These are phyloP conservation scores for Epicoccum nigrum DNA, from an alignment of 2,329 filamentous ascomycete genomes.

Conservation along the genomic window DNA sequence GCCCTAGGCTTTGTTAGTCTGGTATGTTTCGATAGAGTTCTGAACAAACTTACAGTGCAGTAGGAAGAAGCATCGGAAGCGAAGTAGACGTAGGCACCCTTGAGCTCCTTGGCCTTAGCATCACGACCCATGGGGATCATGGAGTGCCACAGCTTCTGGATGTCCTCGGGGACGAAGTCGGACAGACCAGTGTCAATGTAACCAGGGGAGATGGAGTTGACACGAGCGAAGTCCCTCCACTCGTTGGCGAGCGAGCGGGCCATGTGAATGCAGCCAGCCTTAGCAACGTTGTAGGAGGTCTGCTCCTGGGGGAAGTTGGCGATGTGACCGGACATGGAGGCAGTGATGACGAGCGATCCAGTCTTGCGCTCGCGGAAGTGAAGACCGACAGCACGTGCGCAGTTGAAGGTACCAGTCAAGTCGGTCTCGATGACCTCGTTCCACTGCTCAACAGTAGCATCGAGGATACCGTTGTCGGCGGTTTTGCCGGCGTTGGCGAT, in stretches of 20 bases:
- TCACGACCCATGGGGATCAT: slow-evolving; percentile 83
- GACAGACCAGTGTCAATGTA: slow-evolving; percentile 72
- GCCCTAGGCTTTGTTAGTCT: slow-evolving; percentile 47
- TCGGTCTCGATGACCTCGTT: slow-evolving; percentile 84
- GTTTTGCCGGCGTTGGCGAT: slow-evolving; percentile 75
- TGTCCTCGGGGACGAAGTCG: slow-evolving; percentile 70
- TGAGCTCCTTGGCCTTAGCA: slow-evolving; percentile 75
- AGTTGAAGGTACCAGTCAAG: slow-evolving; percentile 85
- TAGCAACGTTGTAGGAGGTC: slow-evolving; percentile 56
- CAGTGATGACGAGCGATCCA: slow-evolving; percentile 70
- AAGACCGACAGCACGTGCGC: slow-evolving; percentile 83
- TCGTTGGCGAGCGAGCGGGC: slow-evolving; percentile 70
- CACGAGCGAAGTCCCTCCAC: slow-evolving; percentile 72
- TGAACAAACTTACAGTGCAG: slow-evolving; percentile 64
- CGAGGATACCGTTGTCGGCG: slow-evolving; percentile 70
- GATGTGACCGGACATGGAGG: slow-evolving; percentile 79
- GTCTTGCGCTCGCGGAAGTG: slow-evolving; percentile 73
- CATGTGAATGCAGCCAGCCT: slow-evolving; percentile 71
- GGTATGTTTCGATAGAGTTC: slow-evolving; percentile 28
- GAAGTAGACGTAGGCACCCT: slow-evolving; percentile 82
- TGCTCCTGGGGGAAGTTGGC: slow-evolving; percentile 83
- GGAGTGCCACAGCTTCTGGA: slow-evolving; percentile 74
- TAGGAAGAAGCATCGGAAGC: slow-evolving; percentile 83
- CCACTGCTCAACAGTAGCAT: slow-evolving; percentile 72
- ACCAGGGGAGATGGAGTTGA: slow-evolving; percentile 71